phyloP scores from a whole-genome alignment of 257 asterid species.

The Prunella vulgaris region DNA sequence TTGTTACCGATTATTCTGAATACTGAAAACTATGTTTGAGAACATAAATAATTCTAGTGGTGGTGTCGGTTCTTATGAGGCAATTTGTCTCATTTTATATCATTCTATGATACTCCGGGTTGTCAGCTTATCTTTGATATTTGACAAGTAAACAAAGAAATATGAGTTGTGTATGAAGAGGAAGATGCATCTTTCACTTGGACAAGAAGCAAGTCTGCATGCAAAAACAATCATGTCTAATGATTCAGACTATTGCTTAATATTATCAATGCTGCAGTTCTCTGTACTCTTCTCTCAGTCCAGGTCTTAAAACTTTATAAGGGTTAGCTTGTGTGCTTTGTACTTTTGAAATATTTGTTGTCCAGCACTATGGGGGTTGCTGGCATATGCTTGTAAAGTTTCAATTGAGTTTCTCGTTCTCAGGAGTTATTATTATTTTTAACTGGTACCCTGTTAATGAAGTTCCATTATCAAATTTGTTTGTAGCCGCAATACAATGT shows the following conservation, averaged over 20 bases:
- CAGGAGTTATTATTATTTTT: neutral
- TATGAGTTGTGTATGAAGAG: neutral
- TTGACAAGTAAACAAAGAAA: neutral
- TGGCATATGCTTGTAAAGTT: conserved; percentile 10
- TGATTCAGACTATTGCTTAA: neutral
- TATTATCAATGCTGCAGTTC: neutral
- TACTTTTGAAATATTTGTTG: neutral
- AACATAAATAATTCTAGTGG: neutral
- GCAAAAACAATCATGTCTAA: neutral
- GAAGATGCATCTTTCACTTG: neutral
- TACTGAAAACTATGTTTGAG: neutral
- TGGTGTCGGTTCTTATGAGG: neutral
- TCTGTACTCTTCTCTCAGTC: neutral
- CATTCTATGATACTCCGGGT: neutral
- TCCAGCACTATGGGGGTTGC: neutral
- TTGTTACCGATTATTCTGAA: neutral
- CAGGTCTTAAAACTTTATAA: neutral
- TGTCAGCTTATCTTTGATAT: neutral
- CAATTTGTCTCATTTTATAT: neutral
- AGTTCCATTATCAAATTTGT: conserved; percentile 7
- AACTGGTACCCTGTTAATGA: conserved; percentile 11
- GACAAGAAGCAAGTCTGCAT: neutral
- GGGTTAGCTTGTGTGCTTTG: neutral
- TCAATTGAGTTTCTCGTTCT: neutral
- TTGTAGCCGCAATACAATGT: conserved; percentile 79